These are phyloP conservation scores for Debaryomyces prosopidis DNA, from an alignment of 805 yeast genomes.

Conservation along the genomic window DNA sequence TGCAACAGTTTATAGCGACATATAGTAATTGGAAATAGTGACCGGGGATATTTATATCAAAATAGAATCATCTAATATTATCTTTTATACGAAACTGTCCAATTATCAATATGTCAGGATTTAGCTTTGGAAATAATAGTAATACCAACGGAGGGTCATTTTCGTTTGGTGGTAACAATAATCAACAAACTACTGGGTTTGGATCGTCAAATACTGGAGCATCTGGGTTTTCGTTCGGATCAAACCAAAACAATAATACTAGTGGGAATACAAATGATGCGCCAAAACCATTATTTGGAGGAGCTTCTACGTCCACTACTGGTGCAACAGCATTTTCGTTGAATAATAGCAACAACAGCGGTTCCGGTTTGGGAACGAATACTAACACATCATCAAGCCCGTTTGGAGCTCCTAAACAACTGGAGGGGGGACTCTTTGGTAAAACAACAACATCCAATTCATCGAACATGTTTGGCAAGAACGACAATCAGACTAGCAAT, in stretches of 20 bases:
- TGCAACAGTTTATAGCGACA: background rate
- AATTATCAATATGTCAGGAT: constrained; percentile 1
- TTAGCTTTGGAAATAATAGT: background rate
- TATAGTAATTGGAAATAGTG: background rate
- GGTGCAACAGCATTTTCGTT: background rate
- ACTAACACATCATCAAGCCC: constrained; percentile 8
- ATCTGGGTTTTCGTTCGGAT: constrained; percentile 18
- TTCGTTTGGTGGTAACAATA: constrained; percentile 3
- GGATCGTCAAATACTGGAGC: background rate
- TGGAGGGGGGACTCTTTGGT: constrained; percentile 18
- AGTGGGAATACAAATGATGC: background rate
- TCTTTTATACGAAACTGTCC: background rate
- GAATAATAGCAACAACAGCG: background rate
- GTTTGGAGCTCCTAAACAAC: constrained; percentile 1
- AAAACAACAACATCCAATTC: constrained; percentile 2
- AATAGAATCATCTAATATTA: too few relatives aligned
- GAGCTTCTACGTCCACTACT: background rate
- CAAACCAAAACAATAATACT: background rate
- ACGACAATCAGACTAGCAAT: constrained; percentile 1
- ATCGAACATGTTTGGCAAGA: background rate
- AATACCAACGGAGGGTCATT: background rate
- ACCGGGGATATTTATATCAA: background rate
- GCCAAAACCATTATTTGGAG: background rate
- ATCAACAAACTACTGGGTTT: background rate
- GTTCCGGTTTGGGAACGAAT: constrained; percentile 9